A percentile compares a stretch with the other conserved stretches of the same genome.
phyloP scores from a whole-genome alignment of 345 rosid genomes.

The Clarkia xantiana region DNA sequence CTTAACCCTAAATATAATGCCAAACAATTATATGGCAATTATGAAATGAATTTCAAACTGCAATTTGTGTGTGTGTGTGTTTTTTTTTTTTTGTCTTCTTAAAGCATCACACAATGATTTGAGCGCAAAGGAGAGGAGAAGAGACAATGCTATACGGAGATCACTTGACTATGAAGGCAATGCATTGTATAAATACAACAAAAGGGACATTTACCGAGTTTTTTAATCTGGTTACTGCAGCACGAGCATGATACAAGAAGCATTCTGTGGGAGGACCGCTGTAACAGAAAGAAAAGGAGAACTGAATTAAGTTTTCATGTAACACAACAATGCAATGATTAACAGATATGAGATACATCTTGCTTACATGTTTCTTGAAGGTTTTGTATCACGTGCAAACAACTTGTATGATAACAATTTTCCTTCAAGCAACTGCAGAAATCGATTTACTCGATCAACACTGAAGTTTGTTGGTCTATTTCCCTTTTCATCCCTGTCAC shows the following conservation, averaged over 20 bases:
- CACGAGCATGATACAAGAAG: slow-evolving; percentile 80
- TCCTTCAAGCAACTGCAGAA: slow-evolving; percentile 70
- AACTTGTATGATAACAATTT: slow-evolving; percentile 63
- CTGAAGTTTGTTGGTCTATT: slow-evolving; percentile 42
- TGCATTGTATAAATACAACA: not conserved
- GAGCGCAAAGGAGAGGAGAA: not conserved
- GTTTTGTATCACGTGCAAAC: slow-evolving; percentile 94
- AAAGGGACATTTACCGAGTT: slow-evolving; percentile 23
- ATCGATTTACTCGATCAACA: slow-evolving; percentile 54
- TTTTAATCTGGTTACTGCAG: slow-evolving; percentile 45
- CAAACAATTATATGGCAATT: too few species aligned
- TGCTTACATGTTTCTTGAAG: slow-evolving; percentile 79
- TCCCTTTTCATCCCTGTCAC: slow-evolving; percentile 14
- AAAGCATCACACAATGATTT: too few species aligned
- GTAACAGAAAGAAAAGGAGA: slow-evolving; percentile 14
- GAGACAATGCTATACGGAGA: too few species aligned
- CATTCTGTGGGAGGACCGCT: slow-evolving; percentile 98
- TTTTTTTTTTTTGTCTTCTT: too few species aligned
- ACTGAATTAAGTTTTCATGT: not conserved
- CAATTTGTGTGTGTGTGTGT: too few species aligned
- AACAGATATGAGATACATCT: not conserved
- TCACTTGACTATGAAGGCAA: not conserved
- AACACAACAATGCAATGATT: slow-evolving; percentile 1
- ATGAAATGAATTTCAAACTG: not conserved
- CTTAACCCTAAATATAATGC: too few species aligned